phyloP scores from a whole-genome alignment of 1,139 yeast species.

The Geotrichum phurueaensis region DNA sequence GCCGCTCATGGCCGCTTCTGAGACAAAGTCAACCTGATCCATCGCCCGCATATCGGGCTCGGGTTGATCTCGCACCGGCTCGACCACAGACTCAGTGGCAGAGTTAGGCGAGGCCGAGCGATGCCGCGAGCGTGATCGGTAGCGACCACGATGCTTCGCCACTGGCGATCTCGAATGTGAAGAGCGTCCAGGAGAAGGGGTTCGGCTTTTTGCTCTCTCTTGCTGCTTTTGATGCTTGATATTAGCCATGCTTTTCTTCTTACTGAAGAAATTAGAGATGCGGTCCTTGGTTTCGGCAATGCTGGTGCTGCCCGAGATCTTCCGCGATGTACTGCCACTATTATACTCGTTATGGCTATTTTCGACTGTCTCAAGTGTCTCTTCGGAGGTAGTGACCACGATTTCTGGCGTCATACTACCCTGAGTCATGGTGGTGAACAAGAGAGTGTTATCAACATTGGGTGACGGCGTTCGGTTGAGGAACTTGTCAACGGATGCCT shows the following conservation, averaged over 20 bases:
- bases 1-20: neutral
- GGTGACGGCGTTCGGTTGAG: slow-evolving; percentile 9
- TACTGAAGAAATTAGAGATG: slow-evolving; percentile 16
- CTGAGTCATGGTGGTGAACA: neutral
- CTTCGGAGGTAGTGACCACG: slow-evolving; percentile 12
- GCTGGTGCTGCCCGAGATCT: neutral
- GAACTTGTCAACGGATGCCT: slow-evolving; percentile 15
- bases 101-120: neutral
- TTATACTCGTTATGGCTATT: neutral
- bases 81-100: neutral
- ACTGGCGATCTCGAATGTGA: slow-evolving; percentile 9
- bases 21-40: neutral
- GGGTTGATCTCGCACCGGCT: neutral
- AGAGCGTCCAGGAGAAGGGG: neutral
- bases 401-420: slow-evolving; percentile 7
- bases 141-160: slow-evolving; percentile 9
- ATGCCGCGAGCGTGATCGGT: slow-evolving; percentile 14
- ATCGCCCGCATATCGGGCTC: neutral
- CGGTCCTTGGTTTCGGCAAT: slow-evolving; percentile 17
- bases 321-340: neutral
- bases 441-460: neutral
- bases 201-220: neutral
- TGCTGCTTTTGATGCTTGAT: neutral
- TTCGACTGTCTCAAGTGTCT: neutral
- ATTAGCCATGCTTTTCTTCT: slow-evolving; percentile 16